Conservation (phyloP, 2,329 filamentous ascomycete genomes). For the Fusarium pseudoanthophilum region DNA sequence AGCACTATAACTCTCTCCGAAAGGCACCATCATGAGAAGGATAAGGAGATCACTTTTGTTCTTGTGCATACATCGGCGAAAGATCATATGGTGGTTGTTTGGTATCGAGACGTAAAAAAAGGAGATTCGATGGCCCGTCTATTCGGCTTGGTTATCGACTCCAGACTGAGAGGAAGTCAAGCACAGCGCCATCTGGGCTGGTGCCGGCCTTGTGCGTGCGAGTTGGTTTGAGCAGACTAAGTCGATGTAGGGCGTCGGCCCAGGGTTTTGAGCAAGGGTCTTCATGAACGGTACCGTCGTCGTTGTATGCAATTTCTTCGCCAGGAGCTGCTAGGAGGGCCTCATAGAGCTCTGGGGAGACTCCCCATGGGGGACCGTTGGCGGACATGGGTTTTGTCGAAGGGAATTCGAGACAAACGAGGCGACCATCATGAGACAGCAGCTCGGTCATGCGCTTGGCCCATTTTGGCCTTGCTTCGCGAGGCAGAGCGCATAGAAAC, state of each 20-base stretch:
- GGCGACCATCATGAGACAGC: conserved; percentile 59
- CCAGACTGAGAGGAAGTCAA: conserved; percentile 68
- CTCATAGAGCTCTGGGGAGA: conserved; percentile 75
- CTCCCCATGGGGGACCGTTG: conserved; percentile 78
- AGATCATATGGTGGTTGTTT: conserved; percentile 38
- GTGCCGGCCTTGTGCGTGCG: conserved; percentile 62
- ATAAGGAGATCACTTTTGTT: conserved; percentile 36
- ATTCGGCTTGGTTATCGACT: conserved; percentile 43
- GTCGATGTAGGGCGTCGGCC: conserved; percentile 53
- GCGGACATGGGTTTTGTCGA: conserved; percentile 73
- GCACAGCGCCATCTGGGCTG: conserved; percentile 56
- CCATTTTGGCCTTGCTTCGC: conserved; percentile 63
- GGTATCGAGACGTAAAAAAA: conserved; percentile 39
- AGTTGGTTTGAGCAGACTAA: conserved; percentile 62
- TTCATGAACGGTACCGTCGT: conserved; percentile 56
- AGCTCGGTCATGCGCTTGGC: conserved; percentile 62
- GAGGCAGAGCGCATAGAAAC: conserved; percentile 73
- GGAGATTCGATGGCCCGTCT: conserved; percentile 9
- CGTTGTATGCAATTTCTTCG: conserved; percentile 69
- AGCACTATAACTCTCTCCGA: conserved; percentile 94
- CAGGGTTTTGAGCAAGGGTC: conserved; percentile 53
- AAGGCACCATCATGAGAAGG: conserved; percentile 50
- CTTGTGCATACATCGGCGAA: conserved; percentile 34
- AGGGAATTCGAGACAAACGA: conserved; percentile 81
- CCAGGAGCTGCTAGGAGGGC: conserved; percentile 78